Evolutionary conservation across 2,329 filamentous ascomycete genomes (phyloP), one percentile per base, ranked within the genome.

Genomic region (Cordyceps cateniannulata): DNA sequence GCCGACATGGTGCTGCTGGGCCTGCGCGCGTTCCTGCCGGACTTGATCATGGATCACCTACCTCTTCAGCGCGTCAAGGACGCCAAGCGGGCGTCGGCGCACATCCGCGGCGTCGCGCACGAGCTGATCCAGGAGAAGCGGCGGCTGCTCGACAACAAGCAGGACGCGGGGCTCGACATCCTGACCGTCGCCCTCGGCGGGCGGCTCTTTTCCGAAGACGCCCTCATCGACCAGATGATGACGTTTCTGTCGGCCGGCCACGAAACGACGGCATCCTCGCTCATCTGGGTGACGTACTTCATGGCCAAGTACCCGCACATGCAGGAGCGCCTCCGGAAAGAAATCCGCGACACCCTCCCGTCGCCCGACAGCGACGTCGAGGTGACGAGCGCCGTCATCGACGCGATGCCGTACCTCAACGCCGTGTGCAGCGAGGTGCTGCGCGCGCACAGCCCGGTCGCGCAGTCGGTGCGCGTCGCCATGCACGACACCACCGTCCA

Each of bases 331-430:
- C 68, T 79, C 0, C 69, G 77, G 2, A 57, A 69, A 3, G 77
- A 81, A 53, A 67, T 79, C 32, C 68, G 70, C 9, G 66, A 68
- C 3, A 66, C 69, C 4, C 65, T 77, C 2, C 72, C 73, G 1
- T 73, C 77, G 0, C 64, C 73, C 25, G 69, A 69, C 32, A 68
- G 66, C 57, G 66, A 61, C n/a, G 65, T 67, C 38, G 67, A 71
- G n/a, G 69, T 70, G n/a, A 76, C 69, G 40, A 73, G 72, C 61
- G 60, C 68, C 5, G 81, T 87, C 63, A 82, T 93, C 65, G 90
- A 95, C 73, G 79, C 79, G 59, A 82, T 96, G 70, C 87, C 89
- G 3, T 96, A 93, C 71, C 83, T 95, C 49, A 85, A 90, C 69
- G 91, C 91, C 35, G 85, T 96, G 24, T 73, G 72, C 65, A 77